These are phyloP conservation scores for Claviceps sp. DNA, from an alignment of 2,329 filamentous ascomycete species.

Conservation along the genomic window DNA sequence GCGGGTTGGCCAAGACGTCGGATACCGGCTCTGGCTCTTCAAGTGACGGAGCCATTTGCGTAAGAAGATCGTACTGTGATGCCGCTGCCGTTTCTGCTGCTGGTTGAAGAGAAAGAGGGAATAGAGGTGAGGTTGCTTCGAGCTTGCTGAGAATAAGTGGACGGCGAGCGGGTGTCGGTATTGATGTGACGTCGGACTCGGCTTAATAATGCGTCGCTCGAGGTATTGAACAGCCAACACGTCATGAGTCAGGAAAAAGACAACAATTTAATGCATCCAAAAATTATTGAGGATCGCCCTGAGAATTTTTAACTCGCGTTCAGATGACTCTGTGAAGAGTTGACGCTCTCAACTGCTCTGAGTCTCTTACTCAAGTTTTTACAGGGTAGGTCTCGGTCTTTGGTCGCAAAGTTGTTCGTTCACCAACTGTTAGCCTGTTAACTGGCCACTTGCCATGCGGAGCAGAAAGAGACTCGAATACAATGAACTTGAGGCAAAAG, in stretches of 20 bases:
- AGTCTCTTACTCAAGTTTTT: not conserved
- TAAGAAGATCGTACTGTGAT: not conserved
- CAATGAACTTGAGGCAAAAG: too few species aligned
- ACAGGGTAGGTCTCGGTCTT: not conserved
- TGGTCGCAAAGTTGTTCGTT: too few species aligned
- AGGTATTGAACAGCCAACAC: too few species aligned
- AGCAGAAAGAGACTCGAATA: not conserved
- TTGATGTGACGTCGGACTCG: not conserved
- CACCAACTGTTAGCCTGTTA: too few species aligned
- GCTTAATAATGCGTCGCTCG: slow-evolving; percentile 1
- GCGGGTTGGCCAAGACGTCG: slow-evolving; percentile 60
- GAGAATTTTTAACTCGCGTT: too few species aligned
- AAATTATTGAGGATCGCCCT: too few species aligned
- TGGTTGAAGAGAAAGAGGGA: not conserved
- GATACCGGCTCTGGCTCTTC: slow-evolving; percentile 55
- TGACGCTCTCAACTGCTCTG: too few species aligned
- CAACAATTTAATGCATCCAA: too few species aligned
- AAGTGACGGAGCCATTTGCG: slow-evolving; percentile 63
- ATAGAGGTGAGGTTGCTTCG: not conserved
- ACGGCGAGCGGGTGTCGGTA: not conserved
- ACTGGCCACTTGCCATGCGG: too few species aligned
- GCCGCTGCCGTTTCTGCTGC: not conserved
- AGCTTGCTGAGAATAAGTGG: not conserved
- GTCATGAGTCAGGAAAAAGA: not conserved
- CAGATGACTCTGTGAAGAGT: too few species aligned